Conservation (phyloP, 192 early-diverging fungal species). For the Umbelopsis sp. region DNA sequence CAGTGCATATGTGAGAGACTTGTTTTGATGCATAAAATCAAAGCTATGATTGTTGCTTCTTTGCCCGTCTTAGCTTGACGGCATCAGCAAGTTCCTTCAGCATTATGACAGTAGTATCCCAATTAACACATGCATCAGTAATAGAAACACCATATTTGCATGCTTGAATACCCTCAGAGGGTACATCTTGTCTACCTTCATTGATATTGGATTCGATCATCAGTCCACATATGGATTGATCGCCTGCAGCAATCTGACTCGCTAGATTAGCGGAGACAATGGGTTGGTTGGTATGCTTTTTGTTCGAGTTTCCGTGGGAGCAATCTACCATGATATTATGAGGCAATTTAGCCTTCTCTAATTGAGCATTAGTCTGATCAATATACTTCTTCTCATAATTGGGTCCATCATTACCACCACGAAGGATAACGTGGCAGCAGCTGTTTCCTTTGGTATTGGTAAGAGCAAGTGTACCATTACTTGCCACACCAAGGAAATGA, state of each 20-base stretch:
- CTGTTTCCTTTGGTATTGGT: slow-evolving; percentile 86
- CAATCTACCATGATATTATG: slow-evolving; percentile 92
- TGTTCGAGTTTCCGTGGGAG: slow-evolving; percentile 90
- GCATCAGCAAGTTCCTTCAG: slow-evolving; percentile 78
- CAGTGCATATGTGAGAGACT: too few species aligned
- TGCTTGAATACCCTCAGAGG: slow-evolving; percentile 58
- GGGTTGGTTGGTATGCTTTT: slow-evolving; percentile 88
- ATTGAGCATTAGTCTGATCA: slow-evolving; percentile 54
- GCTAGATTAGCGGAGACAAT: slow-evolving; percentile 70
- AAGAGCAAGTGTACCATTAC: slow-evolving; percentile 88
- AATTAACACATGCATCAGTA: slow-evolving; percentile 93
- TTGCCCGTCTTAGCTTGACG: slow-evolving; percentile 58
- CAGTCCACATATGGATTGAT: slow-evolving; percentile 73
- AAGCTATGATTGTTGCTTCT: background rate
- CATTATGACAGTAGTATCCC: slow-evolving; percentile 79
- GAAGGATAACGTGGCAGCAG: slow-evolving; percentile 85
- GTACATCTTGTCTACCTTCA: slow-evolving; percentile 87
- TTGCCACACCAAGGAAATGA: slow-evolving; percentile 93
- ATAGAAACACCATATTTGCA: slow-evolving; percentile 88
- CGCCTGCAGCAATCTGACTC: slow-evolving; percentile 72
- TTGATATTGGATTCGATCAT: slow-evolving; percentile 94
- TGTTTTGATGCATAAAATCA: background rate
- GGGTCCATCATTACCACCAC: slow-evolving; percentile 87
- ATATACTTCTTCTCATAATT: slow-evolving; percentile 81
- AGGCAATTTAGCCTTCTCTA: slow-evolving; percentile 66